Evolutionary conservation across 2,329 filamentous ascomycete species (phyloP), one percentile per base, ranked within the genome.

Genomic region (Magnaporthiopsis incrustans): DNA sequence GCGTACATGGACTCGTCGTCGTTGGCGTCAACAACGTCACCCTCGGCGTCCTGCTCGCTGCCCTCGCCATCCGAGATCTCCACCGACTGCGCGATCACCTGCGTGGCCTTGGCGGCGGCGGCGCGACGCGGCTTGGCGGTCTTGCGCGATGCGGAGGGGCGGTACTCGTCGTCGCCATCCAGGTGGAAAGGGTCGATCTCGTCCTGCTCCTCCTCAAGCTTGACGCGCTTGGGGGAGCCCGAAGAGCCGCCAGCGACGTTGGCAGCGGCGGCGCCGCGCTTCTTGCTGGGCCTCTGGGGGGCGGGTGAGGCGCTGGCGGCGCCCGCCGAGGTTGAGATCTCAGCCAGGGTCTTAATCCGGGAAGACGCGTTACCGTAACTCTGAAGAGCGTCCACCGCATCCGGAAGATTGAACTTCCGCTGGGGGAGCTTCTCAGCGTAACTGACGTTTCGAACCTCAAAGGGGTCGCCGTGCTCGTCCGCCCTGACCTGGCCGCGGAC

Each of bases 401-500:
- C 72, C 0, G 71, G 69, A 0, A 77, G 67, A 59, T 71, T 76
- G 58, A 73, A 71, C 57, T 70, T 69, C 1, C 69, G 69, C 59
- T 78, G 74, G 0, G 73, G 71, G 15, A 73, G 60, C 2, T 66
- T 68, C 65, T 78, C 77, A 4, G 68, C 67, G 61, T 71, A 78
- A 0, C 22, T 58, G 22, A 78, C 75, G 0, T 70, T 57, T 5
- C 75, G 73, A 3, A 67, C 71, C 5, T 68, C 69, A 14, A 68
- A 61, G 1, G 67, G 65, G 62, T 75, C 69, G 5, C 68, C 67
- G 0, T 72, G 64, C 4, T 67, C 64, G 32, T 72, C 65, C 8
- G 66, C 59, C 22, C 76, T 73, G 62, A 77, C 68, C 35, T 69
- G 73, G 1, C 77, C 76, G 5, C 77, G 72, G 58, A 78, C 67